Conservation (phyloP, 2,329 filamentous ascomycete genomes). For the Torrubiellomyces zombiae region DNA sequence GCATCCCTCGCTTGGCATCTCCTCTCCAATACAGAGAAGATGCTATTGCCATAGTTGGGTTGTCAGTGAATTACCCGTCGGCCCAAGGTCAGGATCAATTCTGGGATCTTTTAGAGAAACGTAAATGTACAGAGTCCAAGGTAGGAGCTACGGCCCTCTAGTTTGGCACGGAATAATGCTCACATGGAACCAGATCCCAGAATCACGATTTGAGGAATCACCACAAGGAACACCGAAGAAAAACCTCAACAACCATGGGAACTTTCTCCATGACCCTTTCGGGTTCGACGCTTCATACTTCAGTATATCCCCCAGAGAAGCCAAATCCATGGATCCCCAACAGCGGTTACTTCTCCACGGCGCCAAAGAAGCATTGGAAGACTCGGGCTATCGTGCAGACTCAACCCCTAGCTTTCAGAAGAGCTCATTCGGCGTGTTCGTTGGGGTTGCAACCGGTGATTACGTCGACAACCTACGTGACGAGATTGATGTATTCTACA, state of each 20-base stretch:
- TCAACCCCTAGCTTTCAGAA: not conserved
- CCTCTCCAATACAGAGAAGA: not conserved
- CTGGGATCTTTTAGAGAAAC: constrained; percentile 40
- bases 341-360: constrained; percentile 1
- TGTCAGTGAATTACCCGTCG: constrained; percentile 23
- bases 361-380: constrained; percentile 1
- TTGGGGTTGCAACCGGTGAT: constrained; percentile 3
- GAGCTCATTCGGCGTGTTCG: constrained; percentile 1
- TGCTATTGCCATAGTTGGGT: constrained; percentile 54
- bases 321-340: constrained; percentile 36
- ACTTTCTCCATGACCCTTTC: constrained; percentile 42
- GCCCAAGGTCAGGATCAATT: constrained; percentile 16
- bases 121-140: not conserved
- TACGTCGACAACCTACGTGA: constrained; percentile 3
- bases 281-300: constrained; percentile 52
- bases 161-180: not conserved
- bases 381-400: not conserved
- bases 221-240: constrained; percentile 1
- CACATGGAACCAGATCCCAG: not conserved
- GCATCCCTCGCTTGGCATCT: not conserved
- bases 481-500: constrained; percentile 1
- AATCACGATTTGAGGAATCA: constrained; percentile 1
- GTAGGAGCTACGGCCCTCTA: no score
- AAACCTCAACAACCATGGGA: not conserved
- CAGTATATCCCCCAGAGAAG: constrained; percentile 55